These are phyloP conservation scores for Ceratocystis alfenasii DNA, from an alignment of 2,329 filamentous ascomycete genomes.

Conservation along the genomic window DNA sequence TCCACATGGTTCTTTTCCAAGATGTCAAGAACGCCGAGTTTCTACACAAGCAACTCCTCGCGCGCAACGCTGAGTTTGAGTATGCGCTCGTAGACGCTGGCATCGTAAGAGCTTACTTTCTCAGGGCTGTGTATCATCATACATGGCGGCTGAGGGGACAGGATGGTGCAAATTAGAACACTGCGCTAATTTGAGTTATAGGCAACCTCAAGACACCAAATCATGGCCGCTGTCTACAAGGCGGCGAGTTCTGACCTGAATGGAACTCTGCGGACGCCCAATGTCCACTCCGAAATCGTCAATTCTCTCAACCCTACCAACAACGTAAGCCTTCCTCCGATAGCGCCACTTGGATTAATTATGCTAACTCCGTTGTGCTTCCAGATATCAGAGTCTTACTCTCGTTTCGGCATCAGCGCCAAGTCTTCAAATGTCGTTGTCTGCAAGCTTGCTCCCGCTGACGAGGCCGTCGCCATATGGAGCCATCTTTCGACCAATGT, in stretches of 20 bases:
- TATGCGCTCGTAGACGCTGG: slow-evolving; percentile 88
- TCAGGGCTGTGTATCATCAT: not conserved
- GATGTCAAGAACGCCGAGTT: slow-evolving; percentile 66
- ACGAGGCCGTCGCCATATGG: slow-evolving; percentile 35
- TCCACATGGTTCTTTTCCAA: slow-evolving; percentile 65
- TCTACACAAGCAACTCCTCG: slow-evolving; percentile 72
- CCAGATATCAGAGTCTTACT: slow-evolving; percentile 84
- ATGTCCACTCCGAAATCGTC: slow-evolving; percentile 82
- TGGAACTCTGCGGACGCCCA: slow-evolving; percentile 59
- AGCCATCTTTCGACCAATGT: slow-evolving; percentile 51
- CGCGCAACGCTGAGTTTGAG: slow-evolving; percentile 72
- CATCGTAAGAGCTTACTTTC: slow-evolving; percentile 41
- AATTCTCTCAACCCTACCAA: slow-evolving; percentile 68
- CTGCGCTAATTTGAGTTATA: slow-evolving; percentile 37
- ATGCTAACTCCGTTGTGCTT: slow-evolving; percentile 14
- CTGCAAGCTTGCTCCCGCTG: slow-evolving; percentile 56
- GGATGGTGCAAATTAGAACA: not conserved
- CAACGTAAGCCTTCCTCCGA: slow-evolving; percentile 44
- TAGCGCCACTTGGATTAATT: not conserved
- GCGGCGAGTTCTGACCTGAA: slow-evolving; percentile 57
- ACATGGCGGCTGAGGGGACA: too few relatives aligned
- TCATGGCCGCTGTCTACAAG: slow-evolving; percentile 64
- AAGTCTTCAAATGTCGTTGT: slow-evolving; percentile 61
- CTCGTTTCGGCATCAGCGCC: slow-evolving; percentile 69
- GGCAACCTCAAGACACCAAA: slow-evolving; percentile 54